These are phyloP conservation scores for Crithidia brevicula DNA, from an alignment of 208 protist species.

Conservation along the genomic window DNA sequence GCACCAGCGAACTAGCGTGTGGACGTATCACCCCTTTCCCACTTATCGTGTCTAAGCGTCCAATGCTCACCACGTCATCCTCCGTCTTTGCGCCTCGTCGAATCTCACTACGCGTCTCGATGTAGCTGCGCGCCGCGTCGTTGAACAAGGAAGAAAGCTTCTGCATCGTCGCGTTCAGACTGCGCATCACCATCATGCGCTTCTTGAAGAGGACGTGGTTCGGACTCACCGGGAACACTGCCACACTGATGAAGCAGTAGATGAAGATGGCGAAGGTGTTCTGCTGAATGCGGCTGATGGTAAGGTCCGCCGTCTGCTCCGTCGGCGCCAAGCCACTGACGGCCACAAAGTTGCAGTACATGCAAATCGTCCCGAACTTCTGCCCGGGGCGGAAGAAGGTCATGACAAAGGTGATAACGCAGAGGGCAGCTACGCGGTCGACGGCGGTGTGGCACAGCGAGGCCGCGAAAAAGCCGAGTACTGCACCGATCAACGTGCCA, in stretches of 20 bases:
- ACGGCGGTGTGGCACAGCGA: constrained; percentile 52
- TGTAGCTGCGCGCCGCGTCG: constrained; percentile 50
- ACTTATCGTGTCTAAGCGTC: not conserved
- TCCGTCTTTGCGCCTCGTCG: constrained; percentile 15
- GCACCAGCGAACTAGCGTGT: not conserved
- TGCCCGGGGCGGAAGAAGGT: constrained; percentile 66
- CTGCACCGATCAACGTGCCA: constrained; percentile 71
- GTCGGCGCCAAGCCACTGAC: constrained; percentile 47
- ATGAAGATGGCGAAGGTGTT: constrained; percentile 86
- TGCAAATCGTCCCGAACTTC: constrained; percentile 63
- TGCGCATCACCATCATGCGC: constrained; percentile 49
- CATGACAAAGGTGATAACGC: constrained; percentile 73
- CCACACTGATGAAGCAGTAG: constrained; percentile 76
- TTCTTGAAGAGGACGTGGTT: constrained; percentile 58
- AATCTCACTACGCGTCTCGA: constrained; percentile 6
- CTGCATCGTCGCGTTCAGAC: constrained; percentile 44
- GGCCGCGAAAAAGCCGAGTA: constrained; percentile 76
- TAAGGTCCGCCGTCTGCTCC: constrained; percentile 40
- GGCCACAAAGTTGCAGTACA: constrained; percentile 78
- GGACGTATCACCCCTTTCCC: not conserved
- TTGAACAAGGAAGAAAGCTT: constrained; percentile 55
- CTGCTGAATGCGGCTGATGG: constrained; percentile 82
- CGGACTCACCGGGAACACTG: constrained; percentile 72
- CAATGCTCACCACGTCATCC: constrained; percentile 25
- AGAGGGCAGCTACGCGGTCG: constrained; percentile 57